phyloP scores from a whole-genome alignment of 257 asterid genomes.

The Perilla frutescens region DNA sequence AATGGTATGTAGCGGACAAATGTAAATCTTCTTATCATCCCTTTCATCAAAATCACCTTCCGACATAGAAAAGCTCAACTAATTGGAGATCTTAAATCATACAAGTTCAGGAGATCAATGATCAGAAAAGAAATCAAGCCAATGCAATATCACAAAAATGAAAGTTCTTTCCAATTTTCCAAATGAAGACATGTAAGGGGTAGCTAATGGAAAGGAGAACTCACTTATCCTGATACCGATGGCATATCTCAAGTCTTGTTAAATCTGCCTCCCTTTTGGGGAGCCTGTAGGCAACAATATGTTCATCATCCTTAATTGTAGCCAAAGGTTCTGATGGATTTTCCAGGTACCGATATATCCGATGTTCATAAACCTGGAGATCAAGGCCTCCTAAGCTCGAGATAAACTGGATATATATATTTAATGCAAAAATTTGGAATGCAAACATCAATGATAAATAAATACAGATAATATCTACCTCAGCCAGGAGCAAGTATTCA shows the following conservation, averaged over 20 bases:
- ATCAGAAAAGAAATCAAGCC: background rate
- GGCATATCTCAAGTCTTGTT: constrained; percentile 80
- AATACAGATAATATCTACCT: constrained; percentile 51
- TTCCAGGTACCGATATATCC: constrained; percentile 77
- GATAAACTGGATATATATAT: constrained; percentile 24
- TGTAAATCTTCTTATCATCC: background rate
- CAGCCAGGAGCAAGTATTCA: constrained; percentile 87
- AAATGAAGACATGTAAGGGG: constrained; percentile 2
- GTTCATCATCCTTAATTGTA: constrained; percentile 85
- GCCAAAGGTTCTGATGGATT: constrained; percentile 73
- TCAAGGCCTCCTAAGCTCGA: constrained; percentile 33
- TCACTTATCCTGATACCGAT: constrained; percentile 74
- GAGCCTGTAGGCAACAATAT: constrained; percentile 90
- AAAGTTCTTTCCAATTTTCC: background rate
- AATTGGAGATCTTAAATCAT: background rate
- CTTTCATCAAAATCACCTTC: background rate
- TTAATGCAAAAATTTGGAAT: constrained; percentile 16
- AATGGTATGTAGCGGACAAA: background rate
- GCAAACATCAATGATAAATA: constrained; percentile 20
- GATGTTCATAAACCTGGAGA: constrained; percentile 82
- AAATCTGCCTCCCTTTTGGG: constrained; percentile 58
- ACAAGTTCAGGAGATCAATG: constrained; percentile 16
- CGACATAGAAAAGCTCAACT: background rate
- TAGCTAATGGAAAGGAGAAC: constrained; percentile 35
- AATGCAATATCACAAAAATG: background rate